Base-by-base conservation (phyloP, 2,329 filamentous ascomycete genomes). In the Decorospora gaudefroyi region DNA sequence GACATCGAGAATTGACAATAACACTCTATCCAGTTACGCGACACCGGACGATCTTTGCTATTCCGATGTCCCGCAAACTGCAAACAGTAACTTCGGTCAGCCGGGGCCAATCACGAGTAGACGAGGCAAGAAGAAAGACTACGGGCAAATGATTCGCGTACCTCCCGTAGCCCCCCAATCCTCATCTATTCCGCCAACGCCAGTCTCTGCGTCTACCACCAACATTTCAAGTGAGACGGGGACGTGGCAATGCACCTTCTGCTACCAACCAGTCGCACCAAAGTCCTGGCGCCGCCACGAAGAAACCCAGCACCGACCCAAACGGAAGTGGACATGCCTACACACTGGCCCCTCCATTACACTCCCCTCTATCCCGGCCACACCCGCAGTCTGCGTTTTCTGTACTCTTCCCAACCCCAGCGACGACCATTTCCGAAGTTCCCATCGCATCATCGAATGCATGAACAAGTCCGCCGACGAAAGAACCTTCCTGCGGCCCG, bases 231-330 rank as follows among this genome's bases (percentile, higher is more conserved):
- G 21, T 3, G 45, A 56, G 6, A 46, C 60, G 21, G 55, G 61
- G 26, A 62, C 38, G 29, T 70, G 65, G 65, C 64, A 68, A 32
- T 69, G 67, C 31, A 70, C 67, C 8, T 70, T 69, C 34, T 70
- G 67, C 32, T 48, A 40, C 8, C 50, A 51, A 13, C 43, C 42
- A 2, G 45, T 70, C 2, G 58, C 61, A 11, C 60, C 64, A 1
- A 70, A 69, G 28, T 68, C 66, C 11, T 69, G 67, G 67, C 59
- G 65, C 11, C 64, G 67, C 11, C 67, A 70, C 35, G 67, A 70
- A 34, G 66, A 70, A 29, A 69, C 67, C 6, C 65, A 70, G 34
- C 66, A 70, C 22, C 57, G 61, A 6, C 63, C 62, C 4, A 65
- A 65, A 21, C 40, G 59, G 6, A 58, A 64, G 27, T 70, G 65